These are phyloP conservation scores for Scheffersomyces segobiensis DNA, from an alignment of 1,139 yeast species.

Conservation along the genomic window DNA sequence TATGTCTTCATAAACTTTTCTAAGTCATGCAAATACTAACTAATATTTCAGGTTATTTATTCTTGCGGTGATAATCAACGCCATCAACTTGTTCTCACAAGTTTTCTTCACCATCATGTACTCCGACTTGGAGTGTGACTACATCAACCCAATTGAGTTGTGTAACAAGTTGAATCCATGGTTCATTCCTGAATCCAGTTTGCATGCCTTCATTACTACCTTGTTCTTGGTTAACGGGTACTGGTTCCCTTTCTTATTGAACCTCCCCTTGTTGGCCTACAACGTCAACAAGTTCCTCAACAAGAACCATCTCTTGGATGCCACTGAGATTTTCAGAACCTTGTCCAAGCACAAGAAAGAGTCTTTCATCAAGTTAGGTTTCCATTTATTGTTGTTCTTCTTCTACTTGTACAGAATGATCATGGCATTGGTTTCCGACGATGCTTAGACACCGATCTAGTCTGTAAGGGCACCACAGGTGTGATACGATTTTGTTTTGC, in stretches of 20 bases:
- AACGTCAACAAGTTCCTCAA: conserved; percentile 72
- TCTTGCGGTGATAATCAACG: conserved; percentile 82
- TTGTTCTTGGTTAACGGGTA: conserved; percentile 84
- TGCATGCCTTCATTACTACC: conserved; percentile 73
- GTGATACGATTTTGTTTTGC: neutral
- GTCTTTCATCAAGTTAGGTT: conserved; percentile 85
- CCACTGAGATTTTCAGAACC: conserved; percentile 97
- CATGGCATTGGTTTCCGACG: conserved; percentile 85
- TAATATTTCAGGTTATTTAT: conserved; percentile 59
- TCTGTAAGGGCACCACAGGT: neutral
- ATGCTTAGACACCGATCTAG: conserved; percentile 14
- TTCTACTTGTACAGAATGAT: conserved; percentile 96
- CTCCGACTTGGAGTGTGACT: conserved; percentile 92
- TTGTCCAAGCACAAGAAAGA: conserved; percentile 91
- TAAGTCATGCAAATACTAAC: conserved; percentile 8
- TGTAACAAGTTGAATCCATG: conserved; percentile 90
- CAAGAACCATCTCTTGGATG: conserved; percentile 88
- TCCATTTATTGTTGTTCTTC: conserved; percentile 90
- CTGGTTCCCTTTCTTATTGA: conserved; percentile 88
- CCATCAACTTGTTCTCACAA: conserved; percentile 83
- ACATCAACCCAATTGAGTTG: conserved; percentile 94
- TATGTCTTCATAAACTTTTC: neutral
- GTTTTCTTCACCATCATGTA: conserved; percentile 92
- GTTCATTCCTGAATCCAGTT: conserved; percentile 86
- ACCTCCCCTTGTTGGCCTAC: conserved; percentile 82